Evolutionary conservation across 257 asterid genomes (phyloP), one percentile per base, ranked within the genome.

Genomic region (Nicotiana sylvestris): DNA sequence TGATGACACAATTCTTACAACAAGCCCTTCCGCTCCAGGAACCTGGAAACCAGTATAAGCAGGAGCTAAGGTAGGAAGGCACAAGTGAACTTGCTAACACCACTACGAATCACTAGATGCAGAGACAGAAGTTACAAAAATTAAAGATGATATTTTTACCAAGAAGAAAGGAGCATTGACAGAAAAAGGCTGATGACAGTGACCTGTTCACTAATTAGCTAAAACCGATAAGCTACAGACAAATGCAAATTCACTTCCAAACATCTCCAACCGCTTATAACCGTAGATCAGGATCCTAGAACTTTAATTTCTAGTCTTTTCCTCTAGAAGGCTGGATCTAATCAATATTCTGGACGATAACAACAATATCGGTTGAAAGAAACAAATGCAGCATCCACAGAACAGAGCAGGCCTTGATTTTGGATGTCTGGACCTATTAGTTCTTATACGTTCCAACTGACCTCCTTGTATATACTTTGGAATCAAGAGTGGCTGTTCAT

Each of bases 1-100:
- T 62, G 99, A 96, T 74, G 98, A 96, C 29, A 96, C 99, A 80
- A 96, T 97, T 89, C 99, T 87, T 13, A 96, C 93, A 78, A 96
- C 98, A 85, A 96, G 99, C 77, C 95, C 94, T 77, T 96, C 98
- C 64, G 96, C 99, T 85, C 95, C 99, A 25, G 97, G 97, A 84
- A 96, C 93, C 99, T 96, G 90, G 56, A 35, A 87, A 51, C 46
- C 1, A 51, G 53, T 27, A 76, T 4, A 76, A 76, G 79, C 27
- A 74, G 62, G 29, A 76, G 46, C 64, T 27, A 76, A 76, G 30
- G 30, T 51, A 76, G 64, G 65, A 16, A 51, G 80, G 80, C 80
- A 76, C 64, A 76, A 76, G 80, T 16, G 64, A 46, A 51, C 43
- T 76, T 29, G 80, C 53, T 29, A 51, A 51, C 64, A 76, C 64